Evolutionary conservation across 768 basidiomycete genomes (phyloP), one percentile per base, ranked within the genome.

Genomic region (Amanita pallidorosea): DNA sequence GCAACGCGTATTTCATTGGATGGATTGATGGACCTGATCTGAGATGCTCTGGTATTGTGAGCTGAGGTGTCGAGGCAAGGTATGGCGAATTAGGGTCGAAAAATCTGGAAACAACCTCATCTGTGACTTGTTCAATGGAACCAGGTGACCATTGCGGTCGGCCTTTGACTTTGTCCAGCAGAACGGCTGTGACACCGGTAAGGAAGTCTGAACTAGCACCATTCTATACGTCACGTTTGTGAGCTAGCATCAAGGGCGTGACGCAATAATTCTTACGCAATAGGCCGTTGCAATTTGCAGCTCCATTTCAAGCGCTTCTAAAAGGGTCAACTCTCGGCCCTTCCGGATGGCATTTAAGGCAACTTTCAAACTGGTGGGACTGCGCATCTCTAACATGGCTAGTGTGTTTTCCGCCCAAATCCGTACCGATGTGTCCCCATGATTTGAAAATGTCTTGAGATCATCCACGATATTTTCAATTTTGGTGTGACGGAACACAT

Each of bases 301-400:
- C 61, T 98, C 95, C 81, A 87, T 90, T 56, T 85, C 69, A 53
- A 98, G 70, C 1, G 79, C 80, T 52, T 86, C 73, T 5, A 73
- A 69, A 36, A 98, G 70, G 2, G 74, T 62, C 72, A 83, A 65
- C 1, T 67, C 66, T 58, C 71, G 78, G n/a, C 90, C 93, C 53
- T 70, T 69, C 43, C 85, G 80, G 49, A 93, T 77, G 1, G 89
- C 88, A 57, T 75, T 69, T 18, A 98, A 71, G n/a, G 94, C 79
- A 33, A 98, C 85, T 63, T 88, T 89, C 56, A 97, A 73, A 58
- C 91, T 93, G 1, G 94, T 96, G 9, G 95, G 95, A 66, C 92
- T 93, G 37, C 90, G 79, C 57, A 75, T 56, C 36, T 77, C 70
- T 52, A 99, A 67, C 29, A 70, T 68, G 12, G 70, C 67, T 52